phyloP scores from a whole-genome alignment of 352 stramenopile genomes.

The Phytophthora foliorum region DNA sequence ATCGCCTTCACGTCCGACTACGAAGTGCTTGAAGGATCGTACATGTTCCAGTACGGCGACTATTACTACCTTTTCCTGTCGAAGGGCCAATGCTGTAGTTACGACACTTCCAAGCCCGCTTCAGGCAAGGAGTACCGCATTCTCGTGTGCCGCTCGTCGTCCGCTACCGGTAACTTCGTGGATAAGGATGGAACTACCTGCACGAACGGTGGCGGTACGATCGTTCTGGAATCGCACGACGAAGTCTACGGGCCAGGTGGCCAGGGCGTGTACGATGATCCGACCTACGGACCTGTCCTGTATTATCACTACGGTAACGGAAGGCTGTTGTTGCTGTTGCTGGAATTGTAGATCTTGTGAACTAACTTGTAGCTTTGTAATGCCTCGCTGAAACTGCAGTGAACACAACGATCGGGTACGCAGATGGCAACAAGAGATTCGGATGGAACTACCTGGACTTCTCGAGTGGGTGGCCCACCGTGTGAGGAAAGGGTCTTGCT shows the following conservation, averaged over 20 bases:
- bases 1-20: conserved; percentile 39
- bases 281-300: conserved; percentile 47
- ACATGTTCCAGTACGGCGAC: conserved; percentile 49
- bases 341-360: background rate
- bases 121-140: conserved; percentile 58
- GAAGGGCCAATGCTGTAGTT: conserved; percentile 49
- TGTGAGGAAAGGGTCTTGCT: conserved; percentile 11
- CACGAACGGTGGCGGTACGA: conserved; percentile 42
- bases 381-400: conserved; percentile 25
- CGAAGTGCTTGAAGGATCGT: conserved; percentile 44
- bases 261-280: conserved; percentile 55
- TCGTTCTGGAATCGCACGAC: conserved; percentile 51
- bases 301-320: conserved; percentile 62
- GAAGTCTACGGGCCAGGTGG: conserved; percentile 53
- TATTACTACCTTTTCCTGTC: conserved; percentile 64
- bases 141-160: conserved; percentile 47
- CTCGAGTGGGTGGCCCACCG: conserved; percentile 47
- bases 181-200: conserved; percentile 44
- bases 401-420: conserved; percentile 51
- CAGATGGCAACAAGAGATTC: conserved; percentile 50
- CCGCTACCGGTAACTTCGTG: conserved; percentile 36
- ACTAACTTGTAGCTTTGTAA: background rate
- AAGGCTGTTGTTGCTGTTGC: background rate
- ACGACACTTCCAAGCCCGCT: conserved; percentile 33
- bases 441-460: conserved; percentile 62